These are phyloP conservation scores for Aspergillus eucalypticola DNA, from an alignment of 2,329 filamentous ascomycete genomes.

Conservation along the genomic window DNA sequence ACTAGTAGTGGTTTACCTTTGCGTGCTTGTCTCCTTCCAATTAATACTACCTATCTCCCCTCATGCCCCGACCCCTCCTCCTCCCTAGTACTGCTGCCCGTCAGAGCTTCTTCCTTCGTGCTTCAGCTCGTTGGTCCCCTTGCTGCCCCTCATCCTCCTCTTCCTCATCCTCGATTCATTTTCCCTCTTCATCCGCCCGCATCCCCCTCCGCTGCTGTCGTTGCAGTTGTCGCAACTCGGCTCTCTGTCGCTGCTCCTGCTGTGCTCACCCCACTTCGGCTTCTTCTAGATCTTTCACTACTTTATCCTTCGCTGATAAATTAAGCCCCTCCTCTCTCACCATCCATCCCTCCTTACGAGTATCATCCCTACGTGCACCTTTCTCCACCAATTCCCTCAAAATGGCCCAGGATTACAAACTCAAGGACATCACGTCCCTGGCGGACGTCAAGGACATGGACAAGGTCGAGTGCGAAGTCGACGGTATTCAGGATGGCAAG, in stretches of 20 bases:
- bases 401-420: conserved; percentile 48
- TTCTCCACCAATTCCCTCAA: conserved; percentile 13
- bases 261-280: conserved; percentile 23
- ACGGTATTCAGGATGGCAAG: conserved; percentile 83
- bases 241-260: conserved; percentile 25
- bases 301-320: neutral
- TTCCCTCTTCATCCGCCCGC: neutral
- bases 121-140: conserved; percentile 15
- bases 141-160: neutral
- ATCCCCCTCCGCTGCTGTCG: conserved; percentile 19
- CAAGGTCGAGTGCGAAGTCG: conserved; percentile 86
- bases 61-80: conserved; percentile 23
- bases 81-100: conserved; percentile 5
- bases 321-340: neutral
- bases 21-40: neutral
- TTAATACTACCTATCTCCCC: neutral
- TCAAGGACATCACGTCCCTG: conserved; percentile 75
- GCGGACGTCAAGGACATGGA: conserved; percentile 70
- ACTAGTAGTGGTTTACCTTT: no score
- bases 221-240: conserved; percentile 25
- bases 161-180: neutral
- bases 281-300: neutral
- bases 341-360: neutral
- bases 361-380: neutral
- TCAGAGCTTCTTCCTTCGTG: conserved; percentile 20